phyloP scores from a whole-genome alignment of 2,329 filamentous ascomycete species.

The Clarireedia homoeocarpa region DNA sequence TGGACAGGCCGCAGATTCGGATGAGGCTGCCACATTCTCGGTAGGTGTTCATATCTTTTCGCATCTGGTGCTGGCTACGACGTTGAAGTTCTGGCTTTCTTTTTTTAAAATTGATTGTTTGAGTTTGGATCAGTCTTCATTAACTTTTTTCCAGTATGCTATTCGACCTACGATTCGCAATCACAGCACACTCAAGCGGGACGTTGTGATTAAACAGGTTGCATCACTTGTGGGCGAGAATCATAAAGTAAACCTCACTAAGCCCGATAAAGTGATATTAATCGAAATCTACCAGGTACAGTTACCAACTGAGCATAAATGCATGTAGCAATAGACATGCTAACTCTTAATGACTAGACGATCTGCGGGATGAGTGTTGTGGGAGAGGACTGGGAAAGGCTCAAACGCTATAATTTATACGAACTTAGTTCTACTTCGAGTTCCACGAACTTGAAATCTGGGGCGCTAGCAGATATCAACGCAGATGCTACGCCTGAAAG shows the following conservation, averaged over 20 bases:
- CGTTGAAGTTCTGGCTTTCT: neutral
- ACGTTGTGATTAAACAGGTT: conserved; percentile 62
- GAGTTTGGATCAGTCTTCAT: neutral
- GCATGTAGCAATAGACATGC: conserved; percentile 8
- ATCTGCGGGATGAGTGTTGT: conserved; percentile 76
- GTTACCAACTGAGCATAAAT: neutral
- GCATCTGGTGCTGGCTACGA: conserved; percentile 2
- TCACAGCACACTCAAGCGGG: conserved; percentile 59
- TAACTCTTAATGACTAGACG: conserved; percentile 41
- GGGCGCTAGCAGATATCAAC: conserved; percentile 1
- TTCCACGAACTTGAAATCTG: conserved; percentile 11
- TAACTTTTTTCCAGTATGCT: conserved; percentile 57
- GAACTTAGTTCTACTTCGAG: conserved; percentile 51
- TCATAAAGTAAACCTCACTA: conserved; percentile 70
- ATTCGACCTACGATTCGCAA: conserved; percentile 73
- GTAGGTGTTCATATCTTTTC: conserved; percentile 7
- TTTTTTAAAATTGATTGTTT: neutral
- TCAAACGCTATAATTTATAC: conserved; percentile 72
- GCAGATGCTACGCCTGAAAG: conserved; percentile 17
- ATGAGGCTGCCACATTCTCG: conserved; percentile 17
- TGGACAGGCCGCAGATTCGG: conserved; percentile 12
- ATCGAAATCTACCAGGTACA: conserved; percentile 74
- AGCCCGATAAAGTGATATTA: conserved; percentile 71
- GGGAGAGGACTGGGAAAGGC: conserved; percentile 56
- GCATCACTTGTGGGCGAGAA: conserved; percentile 41